phyloP scores from a whole-genome alignment of 345 rosid genomes.

The Schrenkiella parvula region DNA sequence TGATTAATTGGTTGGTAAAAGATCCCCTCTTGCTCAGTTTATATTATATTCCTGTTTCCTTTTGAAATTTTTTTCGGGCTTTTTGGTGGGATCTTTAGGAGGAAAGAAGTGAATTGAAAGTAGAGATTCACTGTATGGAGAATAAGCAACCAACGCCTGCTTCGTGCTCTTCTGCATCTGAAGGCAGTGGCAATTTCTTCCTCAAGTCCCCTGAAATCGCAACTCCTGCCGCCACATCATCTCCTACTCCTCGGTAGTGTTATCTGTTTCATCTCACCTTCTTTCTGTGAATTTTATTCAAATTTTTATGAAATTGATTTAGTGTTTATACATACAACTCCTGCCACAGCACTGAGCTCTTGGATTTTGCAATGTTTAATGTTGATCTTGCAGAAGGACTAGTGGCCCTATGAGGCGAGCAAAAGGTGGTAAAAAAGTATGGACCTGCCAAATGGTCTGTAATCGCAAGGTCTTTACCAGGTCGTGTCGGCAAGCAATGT shows the following conservation, averaged over 20 bases:
- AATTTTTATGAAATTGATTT: neutral
- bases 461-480: constrained; percentile 83
- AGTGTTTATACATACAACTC: too few species aligned
- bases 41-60: neutral
- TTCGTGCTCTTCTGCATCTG: constrained; percentile 69
- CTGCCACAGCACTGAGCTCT: too few species aligned
- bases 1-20: neutral
- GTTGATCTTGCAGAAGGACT: constrained; percentile 60
- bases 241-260: constrained; percentile 60
- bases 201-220: constrained; percentile 60
- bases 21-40: neutral
- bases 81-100: constrained; percentile 40
- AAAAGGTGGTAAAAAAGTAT: constrained; percentile 78
- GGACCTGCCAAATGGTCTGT: constrained; percentile 97
- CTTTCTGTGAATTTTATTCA: neutral
- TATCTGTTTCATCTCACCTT: neutral
- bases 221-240: constrained; percentile 63
- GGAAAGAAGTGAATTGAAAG: constrained; percentile 48
- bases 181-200: constrained; percentile 60
- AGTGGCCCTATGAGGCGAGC: constrained; percentile 96
- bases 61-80: neutral
- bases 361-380: constrained; percentile 14
- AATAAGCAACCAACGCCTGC: constrained; percentile 76
- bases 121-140: constrained; percentile 69
- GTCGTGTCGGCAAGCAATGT: constrained; percentile 98